A percentile compares a stretch with the other conserved stretches of the same genome.
phyloP scores from a whole-genome alignment of 805 yeast genomes.

The Saturnispora serradocipensis region DNA sequence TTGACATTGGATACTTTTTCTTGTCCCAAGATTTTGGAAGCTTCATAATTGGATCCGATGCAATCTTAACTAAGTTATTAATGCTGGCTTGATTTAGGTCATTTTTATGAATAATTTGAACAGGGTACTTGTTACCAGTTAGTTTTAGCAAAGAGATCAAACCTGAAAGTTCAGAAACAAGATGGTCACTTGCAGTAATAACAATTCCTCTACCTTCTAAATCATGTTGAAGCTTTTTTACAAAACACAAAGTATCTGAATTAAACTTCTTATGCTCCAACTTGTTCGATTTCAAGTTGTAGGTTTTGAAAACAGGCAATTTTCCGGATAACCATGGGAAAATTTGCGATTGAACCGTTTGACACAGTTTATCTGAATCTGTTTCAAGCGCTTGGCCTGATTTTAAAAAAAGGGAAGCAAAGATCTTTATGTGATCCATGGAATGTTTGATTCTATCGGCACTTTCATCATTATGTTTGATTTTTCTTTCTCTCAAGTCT shows the following conservation, averaged over 20 bases:
- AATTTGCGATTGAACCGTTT: constrained; percentile 17
- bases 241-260: constrained; percentile 17
- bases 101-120: constrained; percentile 34
- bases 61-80: constrained; percentile 26
- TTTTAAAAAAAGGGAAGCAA: constrained; percentile 19
- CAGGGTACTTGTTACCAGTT: constrained; percentile 40
- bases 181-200: constrained; percentile 38
- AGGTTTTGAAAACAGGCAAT: constrained; percentile 32
- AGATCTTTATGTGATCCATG: constrained; percentile 21
- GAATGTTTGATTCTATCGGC: constrained; percentile 19
- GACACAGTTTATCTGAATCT: constrained; percentile 12
- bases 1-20: constrained; percentile 14
- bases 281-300: constrained; percentile 17
- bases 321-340: constrained; percentile 35
- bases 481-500: constrained; percentile 16
- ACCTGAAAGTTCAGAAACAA: constrained; percentile 39
- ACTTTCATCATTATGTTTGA: constrained; percentile 19
- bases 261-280: neutral
- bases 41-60: constrained; percentile 27
- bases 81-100: constrained; percentile 30
- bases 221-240: constrained; percentile 23
- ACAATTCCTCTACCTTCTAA: constrained; percentile 45
- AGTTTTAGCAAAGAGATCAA: constrained; percentile 41
- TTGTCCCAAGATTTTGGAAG: constrained; percentile 19
- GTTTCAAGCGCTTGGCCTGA: neutral